These are phyloP conservation scores for Quercus robur DNA, from an alignment of 306 rosid genomes.

Conservation along the genomic window DNA sequence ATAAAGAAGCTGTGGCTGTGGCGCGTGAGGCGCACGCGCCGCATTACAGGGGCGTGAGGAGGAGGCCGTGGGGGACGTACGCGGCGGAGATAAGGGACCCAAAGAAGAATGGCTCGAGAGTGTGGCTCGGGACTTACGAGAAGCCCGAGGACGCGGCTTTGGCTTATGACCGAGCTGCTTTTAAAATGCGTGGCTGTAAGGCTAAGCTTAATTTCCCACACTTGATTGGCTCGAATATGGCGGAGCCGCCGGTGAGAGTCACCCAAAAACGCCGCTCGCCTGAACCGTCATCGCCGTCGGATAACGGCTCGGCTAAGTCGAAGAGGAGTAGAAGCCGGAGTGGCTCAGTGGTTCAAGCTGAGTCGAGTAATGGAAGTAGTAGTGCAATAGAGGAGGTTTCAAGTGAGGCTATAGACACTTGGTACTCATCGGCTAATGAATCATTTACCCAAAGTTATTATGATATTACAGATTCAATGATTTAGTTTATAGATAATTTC, in stretches of 20 bases:
- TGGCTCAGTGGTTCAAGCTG: background rate
- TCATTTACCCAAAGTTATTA: no score
- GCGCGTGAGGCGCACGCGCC: background rate
- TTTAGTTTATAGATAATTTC: no score
- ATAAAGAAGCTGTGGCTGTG: background rate
- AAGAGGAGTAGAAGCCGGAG: background rate
- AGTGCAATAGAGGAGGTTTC: background rate
- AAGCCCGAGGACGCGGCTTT: slow-evolving; percentile 19
- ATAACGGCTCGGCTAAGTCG: background rate
- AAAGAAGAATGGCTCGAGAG: background rate
- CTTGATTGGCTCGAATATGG: background rate
- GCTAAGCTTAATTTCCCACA: slow-evolving; percentile 19
- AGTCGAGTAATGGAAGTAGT: no score
- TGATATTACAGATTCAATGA: no score
- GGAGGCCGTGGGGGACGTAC: slow-evolving; percentile 15
- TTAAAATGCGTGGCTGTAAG: slow-evolving; percentile 3
- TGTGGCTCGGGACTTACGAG: slow-evolving; percentile 15
- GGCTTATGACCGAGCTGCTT: slow-evolving; percentile 19
- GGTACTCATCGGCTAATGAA: no score
- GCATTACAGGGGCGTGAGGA: background rate
- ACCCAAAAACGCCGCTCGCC: background rate
- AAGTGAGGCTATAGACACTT: no score
- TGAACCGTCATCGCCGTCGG: background rate
- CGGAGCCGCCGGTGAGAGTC: background rate
- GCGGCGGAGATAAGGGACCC: slow-evolving; percentile 14